Evolutionary conservation across 2,329 filamentous ascomycete genomes (phyloP), one percentile per base, ranked within the genome.

Genomic region (Fusarium sp.): DNA sequence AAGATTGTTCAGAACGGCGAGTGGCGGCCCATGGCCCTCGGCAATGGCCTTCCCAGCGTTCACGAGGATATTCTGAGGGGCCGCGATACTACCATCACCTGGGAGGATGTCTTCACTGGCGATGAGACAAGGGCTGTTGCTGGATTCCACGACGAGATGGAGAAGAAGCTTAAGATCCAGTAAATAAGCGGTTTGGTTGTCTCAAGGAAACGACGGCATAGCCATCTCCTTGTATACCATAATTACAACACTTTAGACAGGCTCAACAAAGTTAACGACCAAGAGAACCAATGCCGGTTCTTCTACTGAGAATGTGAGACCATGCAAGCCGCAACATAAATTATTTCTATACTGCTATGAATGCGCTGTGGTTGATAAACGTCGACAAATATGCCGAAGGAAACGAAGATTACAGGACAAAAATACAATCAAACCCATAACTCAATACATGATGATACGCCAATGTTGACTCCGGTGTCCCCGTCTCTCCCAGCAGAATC

Each of bases 51-150:
- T 52, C 87, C 89, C 15, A 90, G 90, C 79, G 87, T 98, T 56
- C 95, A 98, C 84, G 93, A 94, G 85, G 95, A 98, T 81, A 94
- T 99, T 71, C 84, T 99, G 78, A 88, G 87, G 68, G 95, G 94
- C 7, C 86, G 91, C 78, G 96, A 98, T 81, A 84, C 88, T 33
- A 92, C 89, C 77, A 86, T 97, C 76, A 90, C 87, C 13, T 99
- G 96, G 96, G 96, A 99, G 87, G 96, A 98, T 85, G 90, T 99
- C 25, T 98, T 92, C 80, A 90, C 88, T 25, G 94, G 94, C 67
- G 92, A 93, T 76, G 94, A 95, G 82, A 88, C 90, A 80, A 88
- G 91, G 77, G 88, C 89, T 68, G 85, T 90, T 45, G 89, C 91
- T 29, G 90, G 91, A 58, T 91, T 98, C 83, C 94, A 98, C 77